Evolutionary conservation across 169 alveolate species (phyloP).

Genomic region (Cryptosporidium parvum): DNA sequence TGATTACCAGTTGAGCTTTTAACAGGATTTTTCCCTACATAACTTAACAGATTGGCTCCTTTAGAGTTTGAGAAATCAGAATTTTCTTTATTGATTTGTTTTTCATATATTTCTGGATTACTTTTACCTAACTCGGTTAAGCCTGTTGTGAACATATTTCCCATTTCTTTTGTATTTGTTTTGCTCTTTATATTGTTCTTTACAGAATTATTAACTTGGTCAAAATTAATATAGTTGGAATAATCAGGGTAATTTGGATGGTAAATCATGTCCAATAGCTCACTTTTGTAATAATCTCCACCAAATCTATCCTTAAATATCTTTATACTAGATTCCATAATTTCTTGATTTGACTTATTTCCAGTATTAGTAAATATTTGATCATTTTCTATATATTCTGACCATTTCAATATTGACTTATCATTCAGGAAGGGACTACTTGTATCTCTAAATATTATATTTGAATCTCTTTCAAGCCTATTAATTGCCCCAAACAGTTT

Average conservation of each 20-base stretch:
- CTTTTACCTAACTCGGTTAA: conserved; percentile 23
- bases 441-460: conserved; percentile 1
- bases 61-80: neutral
- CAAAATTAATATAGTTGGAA: conserved; percentile 10
- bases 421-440: conserved; percentile 46
- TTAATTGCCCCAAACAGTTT: conserved; percentile 3
- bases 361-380: neutral
- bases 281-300: neutral
- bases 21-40: neutral
- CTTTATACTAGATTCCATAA: conserved; percentile 6
- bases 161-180: neutral
- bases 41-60: conserved; percentile 7
- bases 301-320: neutral
- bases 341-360: conserved; percentile 6
- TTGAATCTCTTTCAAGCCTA: conserved; percentile 21
- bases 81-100: conserved; percentile 41
- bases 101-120: conserved; percentile 34
- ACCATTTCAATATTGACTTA: conserved; percentile 33
- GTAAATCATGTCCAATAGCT: conserved; percentile 20
- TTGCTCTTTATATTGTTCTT: neutral
- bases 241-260: conserved; percentile 32
- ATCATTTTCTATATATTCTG: neutral
- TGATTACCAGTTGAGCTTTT: neutral
- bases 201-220: neutral
- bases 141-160: conserved; percentile 35